Evolutionary conservation across 768 basidiomycete genomes (phyloP).

Genomic region (Galerina marginata): DNA sequence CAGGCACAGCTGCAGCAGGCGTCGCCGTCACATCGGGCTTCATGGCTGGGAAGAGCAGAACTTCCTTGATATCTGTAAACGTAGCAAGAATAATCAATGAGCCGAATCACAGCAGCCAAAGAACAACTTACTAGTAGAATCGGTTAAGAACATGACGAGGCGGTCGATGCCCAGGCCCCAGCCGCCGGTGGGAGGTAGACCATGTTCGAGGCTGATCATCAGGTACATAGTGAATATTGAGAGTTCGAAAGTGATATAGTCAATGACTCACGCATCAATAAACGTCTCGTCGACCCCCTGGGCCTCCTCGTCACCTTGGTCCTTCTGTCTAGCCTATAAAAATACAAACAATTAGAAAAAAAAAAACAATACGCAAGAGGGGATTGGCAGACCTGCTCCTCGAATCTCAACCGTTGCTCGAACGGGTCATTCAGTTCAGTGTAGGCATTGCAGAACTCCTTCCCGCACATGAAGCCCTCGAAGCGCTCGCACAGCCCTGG

Average conservation of each 20-base stretch:
- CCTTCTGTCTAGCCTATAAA: conserved; percentile 83
- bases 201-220: conserved; percentile 82
- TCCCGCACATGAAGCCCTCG: conserved; percentile 97
- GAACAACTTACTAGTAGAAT: conserved; percentile 79
- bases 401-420: conserved; percentile 93
- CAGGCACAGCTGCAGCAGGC: conserved; percentile 22
- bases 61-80: conserved; percentile 89
- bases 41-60: conserved; percentile 96
- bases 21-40: conserved; percentile 69
- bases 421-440: conserved; percentile 99
- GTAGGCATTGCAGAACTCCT: conserved; percentile 99
- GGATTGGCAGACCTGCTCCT: conserved; percentile 71
- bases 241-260: background rate
- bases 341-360: background rate
- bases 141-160: conserved; percentile 97
- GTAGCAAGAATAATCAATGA: background rate
- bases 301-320: conserved; percentile 96
- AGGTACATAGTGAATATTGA: conserved; percentile 10
- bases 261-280: conserved; percentile 80
- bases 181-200: conserved; percentile 95
- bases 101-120: conserved; percentile 3
- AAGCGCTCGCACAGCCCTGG: conserved; percentile 98
- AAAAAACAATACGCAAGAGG: background rate
- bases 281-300: conserved; percentile 97
- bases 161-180: conserved; percentile 98